Evolutionary conservation across 2,329 filamentous ascomycete genomes (phyloP), one percentile per base, ranked within the genome.

Genomic region (Aureobasidium sp.): DNA sequence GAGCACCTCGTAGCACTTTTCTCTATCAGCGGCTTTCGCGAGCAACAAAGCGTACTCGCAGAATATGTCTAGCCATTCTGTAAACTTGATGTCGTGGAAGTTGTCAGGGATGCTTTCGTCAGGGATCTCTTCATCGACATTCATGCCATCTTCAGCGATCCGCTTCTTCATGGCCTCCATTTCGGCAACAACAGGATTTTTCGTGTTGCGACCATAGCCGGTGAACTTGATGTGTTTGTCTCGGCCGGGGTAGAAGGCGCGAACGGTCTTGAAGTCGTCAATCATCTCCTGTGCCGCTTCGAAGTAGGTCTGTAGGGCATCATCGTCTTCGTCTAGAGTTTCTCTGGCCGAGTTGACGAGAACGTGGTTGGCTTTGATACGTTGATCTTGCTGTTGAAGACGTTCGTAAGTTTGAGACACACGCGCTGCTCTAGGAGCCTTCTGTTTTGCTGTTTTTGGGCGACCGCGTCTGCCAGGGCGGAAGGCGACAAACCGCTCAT

Each of bases 61-160:
- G 71, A 99, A 96, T 0, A 96, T 81, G 67, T 95, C 89, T 3
- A 97, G 82, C 94, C 94, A 99, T 51, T 86, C 82, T 63, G 87
- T 81, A 70, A 97, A 96, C 0, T 86, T 79, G 51, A 97, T 89
- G 8, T 88, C 89, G 67, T 90, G 87, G 70, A 91, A 92, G 63
- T 82, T 79, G 51, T 74, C 74, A 2, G 83, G 82, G 41, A 64
- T 62, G 11, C 36, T 44, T 34, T 67, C 65, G 27, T 59, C 60
- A 20, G 34, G 41, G 11, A 36, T 31, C 4, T 60, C 72, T 17
- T 69, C 70, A 49, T 64, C 66, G 5, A 64, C 47, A 6, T 67
- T 63, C 34, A 49, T 34, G n/a, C 63, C 64, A 20, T 62, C 71
- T 76, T 77, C 76, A 61, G 79, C 64, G 41, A 78, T 73, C 61